Conservation (phyloP, 495 filamentous ascomycete species). For the Tuber calosporum region DNA sequence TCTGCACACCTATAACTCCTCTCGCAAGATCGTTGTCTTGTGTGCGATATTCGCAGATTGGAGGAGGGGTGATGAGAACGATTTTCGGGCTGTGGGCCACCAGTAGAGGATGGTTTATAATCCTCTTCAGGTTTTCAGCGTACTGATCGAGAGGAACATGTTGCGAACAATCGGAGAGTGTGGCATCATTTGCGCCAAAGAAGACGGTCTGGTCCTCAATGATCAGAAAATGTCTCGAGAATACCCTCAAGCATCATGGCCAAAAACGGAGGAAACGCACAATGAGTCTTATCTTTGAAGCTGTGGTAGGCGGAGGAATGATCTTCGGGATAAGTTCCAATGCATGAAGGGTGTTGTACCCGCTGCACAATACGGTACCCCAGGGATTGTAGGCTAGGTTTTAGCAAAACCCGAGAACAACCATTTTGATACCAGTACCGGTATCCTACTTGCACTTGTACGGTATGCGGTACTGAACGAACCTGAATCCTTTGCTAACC, state of each 20-base stretch:
- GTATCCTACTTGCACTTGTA: background rate
- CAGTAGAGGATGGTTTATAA: conserved; percentile 62
- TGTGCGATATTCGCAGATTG: conserved; percentile 67
- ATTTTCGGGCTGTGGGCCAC: conserved; percentile 63
- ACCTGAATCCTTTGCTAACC: conserved; percentile 61
- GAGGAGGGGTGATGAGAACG: conserved; percentile 70
- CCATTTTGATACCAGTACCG: background rate
- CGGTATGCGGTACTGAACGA: conserved; percentile 9
- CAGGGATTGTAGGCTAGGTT: conserved; percentile 9
- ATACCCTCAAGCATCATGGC: background rate
- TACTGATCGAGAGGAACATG: conserved; percentile 67
- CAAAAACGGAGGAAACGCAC: conserved; percentile 46
- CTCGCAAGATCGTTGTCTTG: conserved; percentile 50
- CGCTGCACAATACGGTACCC: conserved; percentile 44
- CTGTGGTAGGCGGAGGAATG: conserved; percentile 52
- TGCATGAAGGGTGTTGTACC: conserved; percentile 62
- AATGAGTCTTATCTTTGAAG: conserved; percentile 57
- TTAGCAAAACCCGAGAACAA: conserved; percentile 5
- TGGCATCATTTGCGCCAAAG: conserved; percentile 81
- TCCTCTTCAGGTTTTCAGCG: conserved; percentile 59
- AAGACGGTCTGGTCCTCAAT: conserved; percentile 57
- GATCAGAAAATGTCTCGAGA: conserved; percentile 13
- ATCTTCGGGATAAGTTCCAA: conserved; percentile 53
- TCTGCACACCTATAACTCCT: conserved; percentile 49
- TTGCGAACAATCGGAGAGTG: conserved; percentile 55